Evolutionary conservation across 495 filamentous ascomycete species (phyloP).

Genomic region (Annulohypoxylon bovei): DNA sequence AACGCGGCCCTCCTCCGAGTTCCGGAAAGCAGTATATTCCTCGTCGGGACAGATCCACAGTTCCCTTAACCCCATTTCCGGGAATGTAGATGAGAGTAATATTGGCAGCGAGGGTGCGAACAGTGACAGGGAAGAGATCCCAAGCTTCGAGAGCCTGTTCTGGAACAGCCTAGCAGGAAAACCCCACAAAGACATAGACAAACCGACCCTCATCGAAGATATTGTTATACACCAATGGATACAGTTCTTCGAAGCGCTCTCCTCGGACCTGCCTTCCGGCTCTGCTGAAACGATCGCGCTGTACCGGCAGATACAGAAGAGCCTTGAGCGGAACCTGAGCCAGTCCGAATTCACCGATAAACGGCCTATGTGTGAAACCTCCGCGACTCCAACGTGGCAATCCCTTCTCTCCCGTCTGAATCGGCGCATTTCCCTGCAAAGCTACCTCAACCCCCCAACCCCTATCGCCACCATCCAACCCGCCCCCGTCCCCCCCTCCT

Average conservation of each 20-base stretch:
- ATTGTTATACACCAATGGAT: constrained; percentile 47
- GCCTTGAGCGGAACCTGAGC: constrained; percentile 50
- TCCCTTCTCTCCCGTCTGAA: constrained; percentile 43
- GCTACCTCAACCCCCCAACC: constrained; percentile 15
- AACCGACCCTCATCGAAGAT: constrained; percentile 39
- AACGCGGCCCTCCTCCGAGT: constrained; percentile 18
- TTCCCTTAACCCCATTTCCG: neutral
- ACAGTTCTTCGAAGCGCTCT: constrained; percentile 48
- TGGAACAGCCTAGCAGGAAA: constrained; percentile 23
- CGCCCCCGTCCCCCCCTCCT: neutral
- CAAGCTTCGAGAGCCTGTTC: constrained; percentile 42
- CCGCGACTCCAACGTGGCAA: constrained; percentile 37
- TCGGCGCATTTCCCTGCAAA: constrained; percentile 37
- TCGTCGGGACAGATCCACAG: neutral
- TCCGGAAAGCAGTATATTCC: constrained; percentile 22
- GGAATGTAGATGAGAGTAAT: neutral
- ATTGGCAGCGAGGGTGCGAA: neutral
- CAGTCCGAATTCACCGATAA: constrained; percentile 3
- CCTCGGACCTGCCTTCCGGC: constrained; percentile 1
- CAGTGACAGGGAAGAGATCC: constrained; percentile 14
- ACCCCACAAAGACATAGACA: neutral
- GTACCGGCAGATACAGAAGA: constrained; percentile 44
- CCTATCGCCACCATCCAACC: neutral
- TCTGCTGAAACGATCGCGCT: constrained; percentile 17
- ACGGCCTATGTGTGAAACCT: neutral